phyloP scores from a whole-genome alignment of 2,329 filamentous ascomycete species.

The Pyricularia sp. region DNA sequence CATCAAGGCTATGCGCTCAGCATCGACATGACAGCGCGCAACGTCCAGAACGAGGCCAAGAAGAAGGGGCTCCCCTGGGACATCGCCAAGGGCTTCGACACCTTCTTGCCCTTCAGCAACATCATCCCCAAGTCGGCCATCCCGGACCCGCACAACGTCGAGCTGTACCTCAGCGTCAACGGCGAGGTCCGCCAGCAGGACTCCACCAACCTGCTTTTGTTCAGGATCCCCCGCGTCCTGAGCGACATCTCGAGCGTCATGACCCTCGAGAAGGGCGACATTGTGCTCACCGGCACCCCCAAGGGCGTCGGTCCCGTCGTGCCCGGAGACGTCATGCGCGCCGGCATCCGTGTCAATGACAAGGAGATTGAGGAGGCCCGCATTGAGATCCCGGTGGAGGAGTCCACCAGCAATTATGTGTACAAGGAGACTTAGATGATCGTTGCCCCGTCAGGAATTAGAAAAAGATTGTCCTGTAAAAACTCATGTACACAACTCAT shows the following conservation, averaged over 20 bases:
- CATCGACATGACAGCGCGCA: slow-evolving; percentile 96
- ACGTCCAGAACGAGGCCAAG: slow-evolving; percentile 93
- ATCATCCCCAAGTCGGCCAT: slow-evolving; percentile 71
- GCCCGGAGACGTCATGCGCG: slow-evolving; percentile 76
- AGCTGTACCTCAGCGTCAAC: slow-evolving; percentile 79
- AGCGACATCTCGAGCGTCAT: slow-evolving; percentile 91
- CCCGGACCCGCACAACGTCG: slow-evolving; percentile 74
- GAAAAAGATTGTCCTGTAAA: background rate
- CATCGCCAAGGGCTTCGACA: slow-evolving; percentile 96
- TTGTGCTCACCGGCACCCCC: slow-evolving; percentile 91
- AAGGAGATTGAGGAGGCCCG: slow-evolving; percentile 73
- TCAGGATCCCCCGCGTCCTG: slow-evolving; percentile 74
- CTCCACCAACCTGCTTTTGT: slow-evolving; percentile 88
- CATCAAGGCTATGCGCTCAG: slow-evolving; percentile 65
- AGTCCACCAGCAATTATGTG: slow-evolving; percentile 63
- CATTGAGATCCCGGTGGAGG: slow-evolving; percentile 73
- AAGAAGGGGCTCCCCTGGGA: slow-evolving; percentile 92
- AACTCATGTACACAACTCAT: background rate
- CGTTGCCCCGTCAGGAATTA: background rate
- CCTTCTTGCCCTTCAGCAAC: slow-evolving; percentile 78
- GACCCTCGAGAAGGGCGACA: slow-evolving; percentile 82
- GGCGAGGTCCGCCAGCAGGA: slow-evolving; percentile 66
- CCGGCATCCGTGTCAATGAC: slow-evolving; percentile 66
- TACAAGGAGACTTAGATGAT: slow-evolving; percentile 54
- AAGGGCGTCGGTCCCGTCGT: slow-evolving; percentile 85